These are phyloP conservation scores for Akanthomyces muscarius DNA, from an alignment of 2,329 filamentous ascomycete genomes.

Conservation along the genomic window DNA sequence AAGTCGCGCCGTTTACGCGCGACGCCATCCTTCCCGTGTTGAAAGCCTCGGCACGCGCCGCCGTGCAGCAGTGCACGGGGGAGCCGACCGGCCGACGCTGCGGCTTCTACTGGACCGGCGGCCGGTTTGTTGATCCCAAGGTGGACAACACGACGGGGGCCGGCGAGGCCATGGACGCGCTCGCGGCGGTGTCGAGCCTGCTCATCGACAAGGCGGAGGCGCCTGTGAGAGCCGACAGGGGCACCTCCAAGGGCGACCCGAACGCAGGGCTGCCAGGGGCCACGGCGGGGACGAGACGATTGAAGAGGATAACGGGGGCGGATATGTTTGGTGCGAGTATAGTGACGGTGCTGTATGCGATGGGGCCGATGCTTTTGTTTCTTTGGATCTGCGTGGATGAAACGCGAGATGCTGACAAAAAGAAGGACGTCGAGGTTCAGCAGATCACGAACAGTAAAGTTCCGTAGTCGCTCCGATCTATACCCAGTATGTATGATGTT, in stretches of 20 bases:
- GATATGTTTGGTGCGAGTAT: constrained; percentile 6
- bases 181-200: constrained; percentile 50
- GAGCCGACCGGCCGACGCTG: constrained; percentile 42
- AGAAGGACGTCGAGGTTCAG: background rate
- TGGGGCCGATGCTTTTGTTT: background rate
- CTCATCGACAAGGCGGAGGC: constrained; percentile 39
- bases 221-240: constrained; percentile 44
- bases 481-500: background rate
- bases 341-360: constrained; percentile 1
- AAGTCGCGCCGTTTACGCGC: constrained; percentile 46
- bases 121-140: constrained; percentile 42
- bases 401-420: background rate
- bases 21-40: constrained; percentile 44
- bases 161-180: constrained; percentile 56
- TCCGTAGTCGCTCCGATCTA: background rate
- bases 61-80: constrained; percentile 45
- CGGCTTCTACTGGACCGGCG: constrained; percentile 51
- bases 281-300: no score
- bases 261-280: constrained; percentile 32
- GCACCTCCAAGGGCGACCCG: constrained; percentile 43
- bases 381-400: background rate
- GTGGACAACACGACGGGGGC: constrained; percentile 53
- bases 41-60: constrained; percentile 44
- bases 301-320: constrained; percentile 2
- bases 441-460: background rate